A percentile compares a stretch with the other conserved stretches of the same genome.
These are phyloP conservation scores for Neurospora terricola DNA, from an alignment of 495 filamentous ascomycete genomes.

Conservation along the genomic window DNA sequence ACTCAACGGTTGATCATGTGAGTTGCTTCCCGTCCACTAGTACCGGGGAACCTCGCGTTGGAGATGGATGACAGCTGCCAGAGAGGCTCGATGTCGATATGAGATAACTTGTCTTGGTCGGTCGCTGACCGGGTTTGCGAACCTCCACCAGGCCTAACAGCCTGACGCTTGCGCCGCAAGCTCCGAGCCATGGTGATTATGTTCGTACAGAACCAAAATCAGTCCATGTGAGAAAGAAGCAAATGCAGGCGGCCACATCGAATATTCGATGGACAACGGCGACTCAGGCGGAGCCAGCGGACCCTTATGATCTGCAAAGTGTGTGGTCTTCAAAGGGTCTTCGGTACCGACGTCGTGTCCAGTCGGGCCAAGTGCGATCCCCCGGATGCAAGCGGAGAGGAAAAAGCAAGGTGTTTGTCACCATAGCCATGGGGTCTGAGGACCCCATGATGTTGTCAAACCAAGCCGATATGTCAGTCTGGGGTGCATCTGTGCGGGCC, in stretches of 20 bases:
- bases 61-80: conserved; percentile 21
- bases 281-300: neutral
- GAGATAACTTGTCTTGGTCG: conserved; percentile 11
- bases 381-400: neutral
- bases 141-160: conserved; percentile 14
- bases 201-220: neutral
- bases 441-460: conserved; percentile 10
- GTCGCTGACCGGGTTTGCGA: conserved; percentile 21
- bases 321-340: neutral
- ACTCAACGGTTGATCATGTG: conserved; percentile 12
- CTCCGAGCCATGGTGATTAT: neutral
- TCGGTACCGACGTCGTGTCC: neutral
- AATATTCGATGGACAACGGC: neutral
- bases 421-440: neutral
- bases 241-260: neutral
- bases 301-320: neutral
- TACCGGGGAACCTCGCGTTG: conserved; percentile 12
- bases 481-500: conserved; percentile 7
- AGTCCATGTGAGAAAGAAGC: neutral
- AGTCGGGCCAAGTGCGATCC: neutral
- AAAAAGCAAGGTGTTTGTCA: neutral
- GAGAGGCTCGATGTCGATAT: conserved; percentile 6
- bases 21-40: conserved; percentile 2
- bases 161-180: neutral
- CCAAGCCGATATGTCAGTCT: conserved; percentile 20